Conservation (phyloP, 169 alveolate genomes). For the Eimeria acervulina region DNA sequence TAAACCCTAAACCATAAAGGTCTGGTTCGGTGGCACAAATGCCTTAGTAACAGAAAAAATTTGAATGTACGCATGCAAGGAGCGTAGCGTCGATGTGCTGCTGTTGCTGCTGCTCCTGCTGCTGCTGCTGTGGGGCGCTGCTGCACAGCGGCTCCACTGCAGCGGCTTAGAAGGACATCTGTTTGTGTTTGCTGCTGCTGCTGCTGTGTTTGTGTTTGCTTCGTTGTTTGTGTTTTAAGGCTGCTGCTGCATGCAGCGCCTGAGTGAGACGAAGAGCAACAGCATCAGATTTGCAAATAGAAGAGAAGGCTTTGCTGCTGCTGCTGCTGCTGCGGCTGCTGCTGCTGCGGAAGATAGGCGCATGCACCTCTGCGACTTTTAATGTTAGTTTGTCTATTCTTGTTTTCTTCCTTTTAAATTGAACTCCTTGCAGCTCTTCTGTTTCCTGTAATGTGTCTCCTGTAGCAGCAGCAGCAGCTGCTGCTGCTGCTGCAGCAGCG, state of each 20-base stretch:
- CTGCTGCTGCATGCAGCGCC: no score
- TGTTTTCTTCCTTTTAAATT: background rate
- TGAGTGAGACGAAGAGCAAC: background rate
- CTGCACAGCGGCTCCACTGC: no score
- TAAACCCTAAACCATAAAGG: no score
- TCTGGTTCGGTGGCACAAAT: no score
- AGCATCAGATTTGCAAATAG: background rate
- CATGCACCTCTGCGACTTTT: background rate
- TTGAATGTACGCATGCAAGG: no score
- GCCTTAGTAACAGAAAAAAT: no score
- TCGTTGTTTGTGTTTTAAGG: background rate
- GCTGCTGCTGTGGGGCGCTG: background rate
- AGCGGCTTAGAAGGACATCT: no score
- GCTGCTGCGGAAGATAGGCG: background rate
- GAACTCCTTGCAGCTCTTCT: background rate
- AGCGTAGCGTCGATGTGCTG: no score
- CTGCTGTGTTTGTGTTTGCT: no score
- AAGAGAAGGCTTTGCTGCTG: slow-evolving; percentile 5
- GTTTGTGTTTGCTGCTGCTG: no score
- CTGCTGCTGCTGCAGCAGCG: background rate
- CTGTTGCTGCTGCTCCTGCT: background rate
- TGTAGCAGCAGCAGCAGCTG: background rate
- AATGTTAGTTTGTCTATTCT: background rate
- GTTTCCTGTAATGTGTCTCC: background rate
- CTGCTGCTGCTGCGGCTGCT: slow-evolving; percentile 1